phyloP scores from a whole-genome alignment of 2,329 filamentous ascomycete species.

The Helminthosporium solani region DNA sequence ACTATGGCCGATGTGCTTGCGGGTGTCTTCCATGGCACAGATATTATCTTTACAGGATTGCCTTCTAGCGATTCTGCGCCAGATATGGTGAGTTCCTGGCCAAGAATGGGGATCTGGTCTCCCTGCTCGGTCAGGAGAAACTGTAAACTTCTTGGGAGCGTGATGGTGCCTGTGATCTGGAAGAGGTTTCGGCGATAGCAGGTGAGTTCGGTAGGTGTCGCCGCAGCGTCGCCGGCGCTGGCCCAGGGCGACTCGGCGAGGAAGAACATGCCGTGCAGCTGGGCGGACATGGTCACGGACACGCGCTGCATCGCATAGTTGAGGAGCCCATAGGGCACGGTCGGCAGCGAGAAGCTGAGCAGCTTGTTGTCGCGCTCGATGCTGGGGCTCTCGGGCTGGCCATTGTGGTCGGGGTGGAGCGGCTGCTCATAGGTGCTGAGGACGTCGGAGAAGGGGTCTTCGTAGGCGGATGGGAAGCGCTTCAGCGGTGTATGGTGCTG shows the following conservation, averaged over 20 bases:
- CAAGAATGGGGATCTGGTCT: slow-evolving; percentile 77
- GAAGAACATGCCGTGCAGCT: slow-evolving; percentile 88
- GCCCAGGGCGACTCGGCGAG: slow-evolving; percentile 75
- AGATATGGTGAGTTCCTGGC: slow-evolving; percentile 83
- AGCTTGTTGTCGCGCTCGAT: slow-evolving; percentile 64
- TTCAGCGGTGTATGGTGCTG: slow-evolving; percentile 46
- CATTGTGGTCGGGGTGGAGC: slow-evolving; percentile 48
- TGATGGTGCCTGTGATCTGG: slow-evolving; percentile 88
- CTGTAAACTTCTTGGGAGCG: slow-evolving; percentile 73
- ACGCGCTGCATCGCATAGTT: slow-evolving; percentile 65
- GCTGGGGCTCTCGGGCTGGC: slow-evolving; percentile 53
- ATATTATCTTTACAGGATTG: slow-evolving; percentile 88
- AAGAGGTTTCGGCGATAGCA: slow-evolving; percentile 96
- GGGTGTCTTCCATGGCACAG: slow-evolving; percentile 96
- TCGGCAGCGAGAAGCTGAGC: slow-evolving; percentile 52
- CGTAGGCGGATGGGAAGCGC: slow-evolving; percentile 52
- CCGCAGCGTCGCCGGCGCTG: slow-evolving; percentile 55
- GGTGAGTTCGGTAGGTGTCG: slow-evolving; percentile 75
- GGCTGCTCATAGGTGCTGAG: slow-evolving; percentile 51
- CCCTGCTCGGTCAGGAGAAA: slow-evolving; percentile 82
- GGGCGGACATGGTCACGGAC: slow-evolving; percentile 68
- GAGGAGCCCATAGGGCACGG: slow-evolving; percentile 59
- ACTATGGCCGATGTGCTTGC: slow-evolving; percentile 72
- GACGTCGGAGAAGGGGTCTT: slow-evolving; percentile 54
- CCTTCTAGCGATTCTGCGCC: slow-evolving; percentile 94